Conservation (phyloP, 768 basidiomycete species). For the Suillus bovinus region DNA sequence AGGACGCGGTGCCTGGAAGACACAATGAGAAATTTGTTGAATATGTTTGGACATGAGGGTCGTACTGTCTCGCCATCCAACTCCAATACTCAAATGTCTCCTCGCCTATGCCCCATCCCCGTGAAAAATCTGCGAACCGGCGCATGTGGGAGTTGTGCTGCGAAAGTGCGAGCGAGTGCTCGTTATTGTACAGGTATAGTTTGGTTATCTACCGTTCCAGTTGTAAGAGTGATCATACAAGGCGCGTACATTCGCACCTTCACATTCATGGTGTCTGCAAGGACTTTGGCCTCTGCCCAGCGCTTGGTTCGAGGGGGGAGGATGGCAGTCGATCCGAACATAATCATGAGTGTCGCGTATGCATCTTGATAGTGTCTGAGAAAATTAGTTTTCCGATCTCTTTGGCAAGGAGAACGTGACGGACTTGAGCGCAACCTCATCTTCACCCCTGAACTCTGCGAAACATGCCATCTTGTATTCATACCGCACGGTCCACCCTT, state of each 20-base stretch:
- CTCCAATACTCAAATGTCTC: slow-evolving; percentile 98
- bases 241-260: slow-evolving; percentile 54
- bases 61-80: slow-evolving; percentile 91
- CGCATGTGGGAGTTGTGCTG: slow-evolving; percentile 86
- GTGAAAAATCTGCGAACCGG: slow-evolving; percentile 81
- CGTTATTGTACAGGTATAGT: slow-evolving; percentile 88
- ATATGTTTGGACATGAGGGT: slow-evolving; percentile 11
- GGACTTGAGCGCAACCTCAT: slow-evolving; percentile 90
- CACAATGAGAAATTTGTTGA: background rate
- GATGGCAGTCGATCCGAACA: slow-evolving; percentile 87
- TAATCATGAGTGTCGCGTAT: slow-evolving; percentile 76
- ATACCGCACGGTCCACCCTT: slow-evolving; percentile 95
- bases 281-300: slow-evolving; percentile 98
- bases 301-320: slow-evolving; percentile 92
- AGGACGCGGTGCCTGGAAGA: slow-evolving; percentile 76
- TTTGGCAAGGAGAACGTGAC: slow-evolving; percentile 28
- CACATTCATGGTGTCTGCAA: slow-evolving; percentile 90
- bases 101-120: slow-evolving; percentile 95
- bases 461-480: slow-evolving; percentile 98
- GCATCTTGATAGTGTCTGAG: slow-evolving; percentile 92
- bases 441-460: slow-evolving; percentile 91
- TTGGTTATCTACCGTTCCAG: slow-evolving; percentile 68
- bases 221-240: background rate
- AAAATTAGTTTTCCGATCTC: slow-evolving; percentile 13
- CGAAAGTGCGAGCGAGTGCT: slow-evolving; percentile 75